These are phyloP conservation scores for Syzygium syzygioides DNA, from an alignment of 441 rosid species.

Conservation along the genomic window DNA sequence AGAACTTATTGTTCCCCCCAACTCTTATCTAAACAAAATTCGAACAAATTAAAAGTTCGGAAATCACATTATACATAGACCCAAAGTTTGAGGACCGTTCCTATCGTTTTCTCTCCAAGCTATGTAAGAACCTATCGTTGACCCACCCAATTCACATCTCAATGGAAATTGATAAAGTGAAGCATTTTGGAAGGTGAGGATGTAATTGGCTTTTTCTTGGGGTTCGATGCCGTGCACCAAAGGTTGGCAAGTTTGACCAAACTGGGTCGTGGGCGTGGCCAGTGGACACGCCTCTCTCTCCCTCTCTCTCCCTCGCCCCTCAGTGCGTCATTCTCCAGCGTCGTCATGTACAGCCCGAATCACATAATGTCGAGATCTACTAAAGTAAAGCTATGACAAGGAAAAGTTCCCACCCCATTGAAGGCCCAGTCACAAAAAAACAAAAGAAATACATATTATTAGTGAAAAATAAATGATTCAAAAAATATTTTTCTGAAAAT, in stretches of 20 bases:
- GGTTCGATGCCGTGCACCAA: neutral
- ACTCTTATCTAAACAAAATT: too few relatives aligned
- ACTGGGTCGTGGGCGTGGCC: neutral
- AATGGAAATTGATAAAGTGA: neutral
- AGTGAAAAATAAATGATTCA: neutral
- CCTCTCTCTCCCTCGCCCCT: neutral
- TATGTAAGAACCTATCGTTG: neutral
- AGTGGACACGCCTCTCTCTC: neutral
- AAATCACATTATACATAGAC: rapidly evolving
- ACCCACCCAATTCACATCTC: neutral
- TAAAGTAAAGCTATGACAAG: neutral
- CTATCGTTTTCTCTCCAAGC: neutral
- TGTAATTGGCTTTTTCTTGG: neutral
- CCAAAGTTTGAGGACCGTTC: rapidly evolving
- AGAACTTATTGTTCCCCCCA: too few relatives aligned
- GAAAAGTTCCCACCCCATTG: neutral
- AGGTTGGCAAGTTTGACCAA: neutral
- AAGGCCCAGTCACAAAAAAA: neutral
- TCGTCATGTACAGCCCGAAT: neutral
- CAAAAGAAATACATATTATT: neutral
- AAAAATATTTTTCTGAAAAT: neutral
- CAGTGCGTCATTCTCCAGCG: neutral
- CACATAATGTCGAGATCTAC: neutral
- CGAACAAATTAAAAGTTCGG: too few relatives aligned
- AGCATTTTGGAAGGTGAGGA: neutral